Conservation (phyloP, 2,329 filamentous ascomycete genomes). For the Talaromyces sp. region DNA sequence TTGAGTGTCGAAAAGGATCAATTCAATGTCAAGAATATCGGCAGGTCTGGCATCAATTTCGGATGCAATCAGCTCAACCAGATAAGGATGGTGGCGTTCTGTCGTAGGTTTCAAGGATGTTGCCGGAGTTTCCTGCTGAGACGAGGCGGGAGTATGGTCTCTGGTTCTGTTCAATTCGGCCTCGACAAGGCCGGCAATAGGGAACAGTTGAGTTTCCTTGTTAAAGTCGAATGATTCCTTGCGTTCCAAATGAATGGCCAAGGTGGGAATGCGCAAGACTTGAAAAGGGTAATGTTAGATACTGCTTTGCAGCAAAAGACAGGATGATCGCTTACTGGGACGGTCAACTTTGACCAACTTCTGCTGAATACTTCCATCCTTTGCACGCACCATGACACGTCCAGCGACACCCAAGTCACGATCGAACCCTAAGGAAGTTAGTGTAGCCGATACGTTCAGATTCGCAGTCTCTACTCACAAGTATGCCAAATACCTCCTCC, state of each 20-base stretch:
- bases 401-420: slow-evolving; percentile 88
- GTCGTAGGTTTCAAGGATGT: slow-evolving; percentile 64
- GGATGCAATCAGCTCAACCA: slow-evolving; percentile 78
- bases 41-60: slow-evolving; percentile 66
- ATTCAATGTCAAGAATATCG: slow-evolving; percentile 86
- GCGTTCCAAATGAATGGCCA: slow-evolving; percentile 90
- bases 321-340: slow-evolving; percentile 51
- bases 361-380: slow-evolving; percentile 68
- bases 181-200: slow-evolving; percentile 80
- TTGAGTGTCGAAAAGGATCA: slow-evolving; percentile 95
- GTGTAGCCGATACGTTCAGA: slow-evolving; percentile 1
- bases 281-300: not conserved
- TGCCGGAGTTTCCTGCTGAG: slow-evolving; percentile 37
- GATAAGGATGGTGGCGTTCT: slow-evolving; percentile 81
- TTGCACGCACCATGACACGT: slow-evolving; percentile 72
- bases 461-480: slow-evolving; percentile 42
- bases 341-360: slow-evolving; percentile 86
- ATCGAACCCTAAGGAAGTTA: slow-evolving; percentile 66
- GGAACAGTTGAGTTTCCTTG: slow-evolving; percentile 94
- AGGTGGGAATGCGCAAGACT: slow-evolving; percentile 82
- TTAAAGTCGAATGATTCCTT: slow-evolving; percentile 85
- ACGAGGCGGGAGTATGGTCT: slow-evolving; percentile 42
- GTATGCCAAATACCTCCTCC: slow-evolving; percentile 97
- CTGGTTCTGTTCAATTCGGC: slow-evolving; percentile 76
- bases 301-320: not conserved